Conservation (phyloP, 768 basidiomycete genomes). For the Hysterangium stoloniferum region DNA sequence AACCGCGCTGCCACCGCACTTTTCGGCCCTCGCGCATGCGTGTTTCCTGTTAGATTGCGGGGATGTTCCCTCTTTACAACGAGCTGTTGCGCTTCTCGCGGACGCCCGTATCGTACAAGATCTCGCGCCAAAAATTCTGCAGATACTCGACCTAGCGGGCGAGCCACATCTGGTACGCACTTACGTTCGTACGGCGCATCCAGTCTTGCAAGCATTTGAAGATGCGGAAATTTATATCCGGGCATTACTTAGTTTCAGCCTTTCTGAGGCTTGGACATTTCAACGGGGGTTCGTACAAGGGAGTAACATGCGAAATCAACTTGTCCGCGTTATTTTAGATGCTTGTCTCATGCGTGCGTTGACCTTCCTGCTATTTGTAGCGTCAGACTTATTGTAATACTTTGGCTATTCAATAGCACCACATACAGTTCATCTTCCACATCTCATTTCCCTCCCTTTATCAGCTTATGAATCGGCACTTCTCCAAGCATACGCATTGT, state of each 20-base stretch:
- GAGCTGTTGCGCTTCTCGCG: slow-evolving; percentile 63
- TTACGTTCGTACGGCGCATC: slow-evolving; percentile 72
- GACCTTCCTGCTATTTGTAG: background rate
- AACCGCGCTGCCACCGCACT: slow-evolving; percentile 67
- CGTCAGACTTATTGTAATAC: background rate
- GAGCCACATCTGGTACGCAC: slow-evolving; percentile 50
- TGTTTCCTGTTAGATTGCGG: slow-evolving; percentile 80
- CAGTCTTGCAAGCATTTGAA: slow-evolving; percentile 55
- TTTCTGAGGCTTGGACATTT: slow-evolving; percentile 70
- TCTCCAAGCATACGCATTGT: slow-evolving; percentile 50
- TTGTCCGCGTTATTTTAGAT: slow-evolving; percentile 52
- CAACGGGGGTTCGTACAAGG: slow-evolving; percentile 62
- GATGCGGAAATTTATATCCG: slow-evolving; percentile 65
- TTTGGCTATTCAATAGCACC: slow-evolving; percentile 44
- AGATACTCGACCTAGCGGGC: slow-evolving; percentile 45
- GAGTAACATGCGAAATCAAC: slow-evolving; percentile 41
- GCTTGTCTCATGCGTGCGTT: slow-evolving; percentile 67
- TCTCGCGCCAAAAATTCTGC: slow-evolving; percentile 70
- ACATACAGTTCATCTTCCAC: slow-evolving; percentile 45
- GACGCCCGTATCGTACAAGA: slow-evolving; percentile 71
- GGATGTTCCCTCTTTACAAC: slow-evolving; percentile 30
- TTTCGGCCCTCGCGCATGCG: slow-evolving; percentile 67
- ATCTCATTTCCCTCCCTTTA: slow-evolving; percentile 60
- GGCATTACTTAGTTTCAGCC: slow-evolving; percentile 56
- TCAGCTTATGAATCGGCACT: slow-evolving; percentile 54